Base-by-base conservation (phyloP, 495 filamentous ascomycete genomes). In the Usnea hakonensis region DNA sequence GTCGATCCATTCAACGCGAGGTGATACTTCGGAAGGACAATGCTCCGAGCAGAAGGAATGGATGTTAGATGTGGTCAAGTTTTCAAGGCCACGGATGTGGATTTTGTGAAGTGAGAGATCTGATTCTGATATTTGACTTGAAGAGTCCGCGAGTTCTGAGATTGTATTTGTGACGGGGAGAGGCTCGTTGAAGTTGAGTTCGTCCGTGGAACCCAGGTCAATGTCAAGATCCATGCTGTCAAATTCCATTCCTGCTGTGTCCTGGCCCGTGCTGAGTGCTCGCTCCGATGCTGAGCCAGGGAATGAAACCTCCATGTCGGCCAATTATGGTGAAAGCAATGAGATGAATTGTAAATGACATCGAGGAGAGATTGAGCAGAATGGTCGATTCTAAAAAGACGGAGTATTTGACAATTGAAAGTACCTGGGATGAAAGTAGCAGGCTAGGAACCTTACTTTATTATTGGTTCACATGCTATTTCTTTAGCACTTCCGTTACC, bases 1-100 rank as follows among this genome's bases (percentile, higher is more conserved):
- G 68, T 98, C 88, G 64, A 98, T 92, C 94, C 94, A 98, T 74
- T 97, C 90, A 66, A 97, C 76, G 23, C 83, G 81, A 28, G 76
- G 70, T 35, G 87, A 81, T 8, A 70, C 65, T 17, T 81, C 75
- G 5, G 72, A 65, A 17, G 79, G 68, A 68, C 84, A 89, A 71
- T 91, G 83, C 58, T 89, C 82, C 6, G 71, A 58, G 3, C 87
- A 80, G 66, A 88, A 97, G 64, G 77, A 72, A 65, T 86, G 84
- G 66, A 96, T 85, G 60, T 96, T 81, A 28, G 83, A 78, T 10
- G 91, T 90, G 19, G 83, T 88, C 69, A 97, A 79, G 62, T 86
- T 85, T 68, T 95, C 89, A 2, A 97, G 80, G 17, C 94, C 94
- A 62, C 83, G 80, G 38, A 98, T 74, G 71, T 96, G 86, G 48